Evolutionary conservation across 495 filamentous ascomycete species (phyloP).

Genomic region (Podospora conica): DNA sequence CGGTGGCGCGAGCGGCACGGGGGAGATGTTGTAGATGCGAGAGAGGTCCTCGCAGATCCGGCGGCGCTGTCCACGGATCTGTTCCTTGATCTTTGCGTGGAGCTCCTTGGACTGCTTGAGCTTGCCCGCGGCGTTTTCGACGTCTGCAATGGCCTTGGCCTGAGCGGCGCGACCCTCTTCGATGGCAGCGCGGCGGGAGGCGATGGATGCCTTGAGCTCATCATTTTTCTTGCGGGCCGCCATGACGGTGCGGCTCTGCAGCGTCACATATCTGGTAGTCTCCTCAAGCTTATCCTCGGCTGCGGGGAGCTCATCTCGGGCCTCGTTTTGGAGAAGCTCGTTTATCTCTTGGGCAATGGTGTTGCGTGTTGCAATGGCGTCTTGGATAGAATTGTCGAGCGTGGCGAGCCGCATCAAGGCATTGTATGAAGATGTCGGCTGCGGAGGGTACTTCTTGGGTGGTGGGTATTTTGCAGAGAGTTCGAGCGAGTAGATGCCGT

Average conservation of each 20-base stretch:
- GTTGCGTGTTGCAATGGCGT: constrained; percentile 73
- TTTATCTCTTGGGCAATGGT: constrained; percentile 73
- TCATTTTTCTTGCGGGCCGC: constrained; percentile 49
- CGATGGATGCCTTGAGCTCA: constrained; percentile 61
- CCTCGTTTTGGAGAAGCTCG: constrained; percentile 51
- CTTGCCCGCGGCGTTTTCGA: constrained; percentile 51
- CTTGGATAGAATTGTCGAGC: constrained; percentile 86
- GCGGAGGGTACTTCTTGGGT: constrained; percentile 38
- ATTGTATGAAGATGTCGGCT: constrained; percentile 77
- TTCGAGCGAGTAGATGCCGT: constrained; percentile 76
- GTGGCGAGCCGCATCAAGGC: constrained; percentile 83
- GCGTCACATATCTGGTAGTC: constrained; percentile 53
- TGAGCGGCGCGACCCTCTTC: constrained; percentile 53
- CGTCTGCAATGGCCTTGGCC: constrained; percentile 48
- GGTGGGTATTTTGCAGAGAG: constrained; percentile 40
- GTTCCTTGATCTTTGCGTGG: constrained; percentile 50
- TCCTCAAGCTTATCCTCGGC: constrained; percentile 58
- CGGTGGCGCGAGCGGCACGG: constrained; percentile 45
- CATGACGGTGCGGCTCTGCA: constrained; percentile 60
- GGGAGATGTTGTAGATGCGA: constrained; percentile 71
- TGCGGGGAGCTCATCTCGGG: constrained; percentile 48
- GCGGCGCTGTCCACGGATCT: constrained; percentile 71
- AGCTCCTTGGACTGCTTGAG: constrained; percentile 50
- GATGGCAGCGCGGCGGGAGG: constrained; percentile 60
- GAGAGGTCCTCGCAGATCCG: constrained; percentile 79